Evolutionary conservation across 306 rosid species (phyloP), one percentile per base, ranked within the genome.

Genomic region (Oemleria cerasiformis): DNA sequence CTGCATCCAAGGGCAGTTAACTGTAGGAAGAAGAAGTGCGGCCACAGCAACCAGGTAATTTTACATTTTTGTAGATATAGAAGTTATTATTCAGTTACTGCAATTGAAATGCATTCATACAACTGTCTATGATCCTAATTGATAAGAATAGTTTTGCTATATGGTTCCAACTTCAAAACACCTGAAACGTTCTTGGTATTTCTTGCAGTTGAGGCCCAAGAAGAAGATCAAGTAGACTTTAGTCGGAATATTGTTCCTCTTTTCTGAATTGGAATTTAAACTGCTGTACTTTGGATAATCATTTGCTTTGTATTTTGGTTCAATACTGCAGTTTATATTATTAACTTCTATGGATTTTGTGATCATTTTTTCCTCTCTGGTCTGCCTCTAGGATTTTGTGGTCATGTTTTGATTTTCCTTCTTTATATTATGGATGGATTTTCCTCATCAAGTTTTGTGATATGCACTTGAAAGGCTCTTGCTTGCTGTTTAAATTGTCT

Each of bases 21-120:
- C 79, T 90, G 94, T 77, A 83, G 96, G 63, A 90, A 90, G 72
- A 90, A 88, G 80, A 90, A 91, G 73, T 91, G 95, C 54, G 97
- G 97, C 17, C 97, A 86, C 4, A 91, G 97, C 73, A 91, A 90
- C 40, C 96, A 90, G 89, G 96, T 90, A 0, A 11, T 75, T 62
- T 63, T 5, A 15, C 44, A 6, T n/a, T 57, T 5, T 21, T 17
- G 1, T 60, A 4, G 45, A 61, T 47, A 6, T 57, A 1, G 1
- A 1, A 0, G 43, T 14, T 6, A 15, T 15, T 23, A 34, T 8
- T 7, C 21, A 16, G n/a, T 15, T 4, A 17, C 12, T 6, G 15
- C 38, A 42, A 14, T 8, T 5, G 12, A 9, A 39, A 3, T 41
- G 1, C 1, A 48, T 9, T 63, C 7, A 21, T 8, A 9, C 25